Percentiles rank a stretch among this genome's conserved stretches.
These are phyloP conservation scores for Hypomyces perniciosus DNA, from an alignment of 2,329 filamentous ascomycete species.

Conservation along the genomic window DNA sequence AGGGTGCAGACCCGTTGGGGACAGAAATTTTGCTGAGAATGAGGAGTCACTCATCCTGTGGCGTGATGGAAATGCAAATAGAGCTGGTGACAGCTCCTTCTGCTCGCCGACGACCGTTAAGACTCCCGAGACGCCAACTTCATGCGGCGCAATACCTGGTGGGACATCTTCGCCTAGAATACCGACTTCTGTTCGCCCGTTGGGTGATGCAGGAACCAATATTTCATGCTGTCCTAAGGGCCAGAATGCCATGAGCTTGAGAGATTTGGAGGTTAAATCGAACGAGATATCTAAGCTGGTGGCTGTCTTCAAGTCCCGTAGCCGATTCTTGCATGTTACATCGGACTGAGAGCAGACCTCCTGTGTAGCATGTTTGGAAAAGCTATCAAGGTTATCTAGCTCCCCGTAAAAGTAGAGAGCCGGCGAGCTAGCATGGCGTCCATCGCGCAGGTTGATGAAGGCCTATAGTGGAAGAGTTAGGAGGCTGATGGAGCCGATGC, in stretches of 20 bases:
- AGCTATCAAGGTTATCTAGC: constrained; percentile 48
- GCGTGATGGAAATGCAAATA: constrained; percentile 79
- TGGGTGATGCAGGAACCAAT: constrained; percentile 32
- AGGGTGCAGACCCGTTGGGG: constrained; percentile 77
- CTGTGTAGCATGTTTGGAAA: constrained; percentile 48
- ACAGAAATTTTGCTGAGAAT: constrained; percentile 60
- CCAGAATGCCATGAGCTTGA: constrained; percentile 64
- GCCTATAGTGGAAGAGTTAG: constrained; percentile 37
- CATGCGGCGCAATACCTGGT: constrained; percentile 56
- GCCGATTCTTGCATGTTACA: constrained; percentile 43
- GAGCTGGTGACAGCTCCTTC: constrained; percentile 62
- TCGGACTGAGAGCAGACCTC: constrained; percentile 45
- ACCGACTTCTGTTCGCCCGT: constrained; percentile 70
- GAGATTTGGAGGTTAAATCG: constrained; percentile 57
- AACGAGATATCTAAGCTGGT: constrained; percentile 72
- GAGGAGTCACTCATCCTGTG: constrained; percentile 55
- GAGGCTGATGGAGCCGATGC: background rate
- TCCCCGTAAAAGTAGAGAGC: constrained; percentile 66
- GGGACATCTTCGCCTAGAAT: constrained; percentile 63
- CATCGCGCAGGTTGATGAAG: constrained; percentile 49
- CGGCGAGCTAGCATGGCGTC: constrained; percentile 36
- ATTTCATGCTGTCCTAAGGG: constrained; percentile 38
- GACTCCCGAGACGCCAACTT: constrained; percentile 72
- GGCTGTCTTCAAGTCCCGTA: constrained; percentile 43
- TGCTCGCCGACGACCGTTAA: constrained; percentile 74